Evolutionary conservation across 2,329 filamentous ascomycete species (phyloP).

Genomic region (Pestalotiopsis sp.): DNA sequence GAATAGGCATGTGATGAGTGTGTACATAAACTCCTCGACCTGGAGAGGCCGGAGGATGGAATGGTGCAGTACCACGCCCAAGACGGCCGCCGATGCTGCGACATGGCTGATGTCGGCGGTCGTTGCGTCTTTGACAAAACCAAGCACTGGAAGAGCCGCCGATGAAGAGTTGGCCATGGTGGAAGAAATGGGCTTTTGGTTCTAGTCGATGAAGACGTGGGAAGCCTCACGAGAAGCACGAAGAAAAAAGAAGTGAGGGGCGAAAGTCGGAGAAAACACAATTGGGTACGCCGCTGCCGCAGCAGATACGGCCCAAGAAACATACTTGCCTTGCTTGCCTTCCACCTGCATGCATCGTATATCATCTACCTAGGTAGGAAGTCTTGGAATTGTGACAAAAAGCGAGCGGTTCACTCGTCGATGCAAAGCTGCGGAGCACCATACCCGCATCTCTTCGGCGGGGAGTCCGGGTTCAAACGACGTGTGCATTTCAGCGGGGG

Average conservation of each 20-base stretch:
- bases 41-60: neutral
- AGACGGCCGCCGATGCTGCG: neutral
- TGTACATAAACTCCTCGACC: slow-evolving; percentile 11
- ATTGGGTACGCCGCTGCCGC: too few relatives aligned
- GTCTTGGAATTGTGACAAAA: too few relatives aligned
- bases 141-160: neutral
- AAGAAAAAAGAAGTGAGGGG: neutral
- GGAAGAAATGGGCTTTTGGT: neutral
- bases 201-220: neutral
- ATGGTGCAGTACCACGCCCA: slow-evolving; percentile 1
- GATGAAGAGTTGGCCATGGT: neutral
- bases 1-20: neutral
- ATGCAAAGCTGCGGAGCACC: too few relatives aligned
- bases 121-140: neutral
- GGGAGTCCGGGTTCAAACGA: too few relatives aligned
- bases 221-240: neutral
- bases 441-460: too few relatives aligned
- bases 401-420: too few relatives aligned
- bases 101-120: neutral
- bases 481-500: too few relatives aligned
- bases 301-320: too few relatives aligned
- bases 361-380: too few relatives aligned
- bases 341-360: too few relatives aligned
- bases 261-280: too few relatives aligned
- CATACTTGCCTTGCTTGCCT: too few relatives aligned